A percentile compares a stretch with the other conserved stretches of the same genome.
These are phyloP conservation scores for Psidium friedrichsthalianum DNA, from an alignment of 345 rosid genomes.

Conservation along the genomic window DNA sequence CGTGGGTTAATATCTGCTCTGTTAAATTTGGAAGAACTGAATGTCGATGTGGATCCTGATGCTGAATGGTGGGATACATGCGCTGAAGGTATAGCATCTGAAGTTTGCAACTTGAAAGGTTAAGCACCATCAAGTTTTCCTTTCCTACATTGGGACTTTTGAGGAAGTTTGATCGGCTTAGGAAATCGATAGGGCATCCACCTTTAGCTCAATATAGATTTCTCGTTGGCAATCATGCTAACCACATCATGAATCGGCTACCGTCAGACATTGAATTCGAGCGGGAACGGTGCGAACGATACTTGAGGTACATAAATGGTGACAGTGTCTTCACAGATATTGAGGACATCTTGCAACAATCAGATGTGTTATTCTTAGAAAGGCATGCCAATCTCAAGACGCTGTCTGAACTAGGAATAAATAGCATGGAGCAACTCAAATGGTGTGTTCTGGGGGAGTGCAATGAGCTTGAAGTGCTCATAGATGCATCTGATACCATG, in stretches of 20 bases:
- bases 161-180: neutral
- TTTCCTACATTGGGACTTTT: neutral
- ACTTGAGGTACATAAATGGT: slow-evolving; percentile 15
- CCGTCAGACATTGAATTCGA: slow-evolving; percentile 7
- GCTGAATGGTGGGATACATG: neutral
- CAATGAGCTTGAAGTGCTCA: slow-evolving; percentile 6
- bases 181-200: neutral
- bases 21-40: neutral
- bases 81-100: neutral
- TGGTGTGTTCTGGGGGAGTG: slow-evolving; percentile 19
- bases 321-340: neutral
- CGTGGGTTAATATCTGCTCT: neutral
- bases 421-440: slow-evolving; percentile 7
- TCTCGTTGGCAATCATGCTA: slow-evolving; percentile 5
- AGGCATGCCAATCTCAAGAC: neutral
- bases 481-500: neutral
- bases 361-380: slow-evolving; percentile 15
- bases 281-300: slow-evolving; percentile 3
- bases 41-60: neutral
- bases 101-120: neutral
- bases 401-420: slow-evolving; percentile 7
- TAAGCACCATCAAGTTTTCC: neutral
- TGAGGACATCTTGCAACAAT: neutral
- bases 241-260: slow-evolving; percentile 12
- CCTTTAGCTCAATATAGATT: slow-evolving; percentile 1